Percentiles rank a stretch among this genome's conserved stretches.
phyloP scores from a whole-genome alignment of 2,329 filamentous ascomycete species.

The Microascus cirrosus region DNA sequence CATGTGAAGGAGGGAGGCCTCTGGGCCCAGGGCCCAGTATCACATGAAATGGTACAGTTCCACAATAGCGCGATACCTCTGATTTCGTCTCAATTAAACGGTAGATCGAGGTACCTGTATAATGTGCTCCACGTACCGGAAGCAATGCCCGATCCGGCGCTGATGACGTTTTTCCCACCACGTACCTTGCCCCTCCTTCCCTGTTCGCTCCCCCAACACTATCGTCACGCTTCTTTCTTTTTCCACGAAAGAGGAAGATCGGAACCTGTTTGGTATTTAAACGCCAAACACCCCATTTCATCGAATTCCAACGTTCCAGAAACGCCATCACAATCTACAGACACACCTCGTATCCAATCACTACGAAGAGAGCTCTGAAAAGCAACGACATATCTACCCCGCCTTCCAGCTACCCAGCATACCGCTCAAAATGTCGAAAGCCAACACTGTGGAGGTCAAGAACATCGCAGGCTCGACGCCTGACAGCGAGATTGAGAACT shows the following conservation, averaged over 20 bases:
- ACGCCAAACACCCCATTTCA: not conserved
- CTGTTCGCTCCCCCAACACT: not conserved
- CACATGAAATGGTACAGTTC: not conserved
- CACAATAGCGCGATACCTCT: not conserved
- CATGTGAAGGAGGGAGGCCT: not conserved
- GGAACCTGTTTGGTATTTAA: not conserved
- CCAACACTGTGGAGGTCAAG: slow-evolving; percentile 70
- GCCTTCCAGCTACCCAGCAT: slow-evolving; percentile 1
- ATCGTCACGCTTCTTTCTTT: not conserved
- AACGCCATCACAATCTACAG: not conserved
- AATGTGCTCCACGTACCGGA: not conserved
- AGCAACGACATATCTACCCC: not conserved
- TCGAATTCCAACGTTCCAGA: not conserved
- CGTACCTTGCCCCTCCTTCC: not conserved
- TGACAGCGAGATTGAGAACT: slow-evolving; percentile 87
- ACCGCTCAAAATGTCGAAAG: slow-evolving; percentile 16
- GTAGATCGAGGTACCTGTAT: not conserved
- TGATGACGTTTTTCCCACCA: not conserved
- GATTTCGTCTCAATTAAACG: not conserved
- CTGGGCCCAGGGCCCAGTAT: not conserved
- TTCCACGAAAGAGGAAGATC: not conserved
- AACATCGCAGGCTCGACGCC: slow-evolving; percentile 75
- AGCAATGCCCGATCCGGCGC: not conserved
- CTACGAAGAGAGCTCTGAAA: not conserved
- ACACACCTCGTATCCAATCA: not conserved